Percentiles rank a stretch among this genome's conserved stretches.
phyloP scores from a whole-genome alignment of 257 asterid species.

The Capsicum rhomboideum region DNA sequence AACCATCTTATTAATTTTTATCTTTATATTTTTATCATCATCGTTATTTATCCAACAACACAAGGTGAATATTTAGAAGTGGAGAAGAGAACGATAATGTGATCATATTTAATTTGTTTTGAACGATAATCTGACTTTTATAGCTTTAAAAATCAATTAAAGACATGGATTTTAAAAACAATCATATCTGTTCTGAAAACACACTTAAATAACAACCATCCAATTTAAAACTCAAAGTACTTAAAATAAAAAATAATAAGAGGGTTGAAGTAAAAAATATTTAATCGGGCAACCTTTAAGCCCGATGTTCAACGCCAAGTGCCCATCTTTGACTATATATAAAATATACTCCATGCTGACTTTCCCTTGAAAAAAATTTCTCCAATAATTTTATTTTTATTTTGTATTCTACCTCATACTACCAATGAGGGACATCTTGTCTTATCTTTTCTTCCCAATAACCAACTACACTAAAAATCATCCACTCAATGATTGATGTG shows the following conservation, averaged over 20 bases:
- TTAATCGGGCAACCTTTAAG: not conserved
- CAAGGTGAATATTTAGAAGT: not conserved
- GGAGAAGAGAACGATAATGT: not conserved
- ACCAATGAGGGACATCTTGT: constrained; percentile 1
- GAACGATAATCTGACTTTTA: too few species aligned
- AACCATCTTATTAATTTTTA: not conserved
- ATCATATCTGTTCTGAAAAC: not conserved
- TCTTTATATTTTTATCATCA: not conserved
- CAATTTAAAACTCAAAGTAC: not conserved
- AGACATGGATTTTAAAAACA: not conserved
- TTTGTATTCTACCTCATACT: not conserved
- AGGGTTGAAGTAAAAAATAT: not conserved
- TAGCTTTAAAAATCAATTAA: not conserved
- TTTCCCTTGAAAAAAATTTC: not conserved
- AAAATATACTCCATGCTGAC: not conserved
- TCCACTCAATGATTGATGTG: not conserved
- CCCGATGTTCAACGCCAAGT: not conserved
- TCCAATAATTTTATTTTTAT: not conserved
- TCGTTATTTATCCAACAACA: not conserved
- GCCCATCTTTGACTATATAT: not conserved
- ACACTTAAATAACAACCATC: not conserved
- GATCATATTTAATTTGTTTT: not conserved
- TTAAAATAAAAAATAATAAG: not conserved
- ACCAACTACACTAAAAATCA: not conserved
- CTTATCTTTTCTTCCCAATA: not conserved